Evolutionary conservation across 2,329 filamentous ascomycete genomes (phyloP).

Genomic region (Chalaropsis thielavioides): DNA sequence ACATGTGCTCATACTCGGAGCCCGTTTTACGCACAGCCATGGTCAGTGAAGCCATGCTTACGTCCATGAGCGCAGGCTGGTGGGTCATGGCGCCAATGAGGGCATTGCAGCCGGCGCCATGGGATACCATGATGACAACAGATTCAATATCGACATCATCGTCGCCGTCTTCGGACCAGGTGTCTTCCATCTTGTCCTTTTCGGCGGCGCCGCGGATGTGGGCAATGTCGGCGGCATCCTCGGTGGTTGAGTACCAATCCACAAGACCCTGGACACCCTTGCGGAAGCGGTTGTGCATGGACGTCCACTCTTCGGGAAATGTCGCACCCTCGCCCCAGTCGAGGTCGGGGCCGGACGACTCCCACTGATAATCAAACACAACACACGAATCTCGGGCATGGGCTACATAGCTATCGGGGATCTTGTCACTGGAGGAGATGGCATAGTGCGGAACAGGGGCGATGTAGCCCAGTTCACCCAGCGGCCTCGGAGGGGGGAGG

Average conservation of each 20-base stretch:
- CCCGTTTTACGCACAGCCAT: slow-evolving; percentile 56
- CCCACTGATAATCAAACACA: slow-evolving; percentile 88
- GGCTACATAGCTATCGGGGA: slow-evolving; percentile 75
- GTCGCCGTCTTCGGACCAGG: slow-evolving; percentile 29
- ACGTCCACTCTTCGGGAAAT: slow-evolving; percentile 86
- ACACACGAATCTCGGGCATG: slow-evolving; percentile 81
- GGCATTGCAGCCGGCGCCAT: slow-evolving; percentile 92
- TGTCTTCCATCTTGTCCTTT: slow-evolving; percentile 23
- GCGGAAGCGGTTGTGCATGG: slow-evolving; percentile 85
- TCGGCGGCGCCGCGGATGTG: slow-evolving; percentile 25
- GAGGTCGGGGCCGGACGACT: slow-evolving; percentile 66
- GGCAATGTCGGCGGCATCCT: slow-evolving; percentile 37
- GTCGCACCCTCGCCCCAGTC: slow-evolving; percentile 79
- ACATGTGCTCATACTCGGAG: slow-evolving; percentile 27
- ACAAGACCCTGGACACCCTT: slow-evolving; percentile 64
- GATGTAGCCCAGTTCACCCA: slow-evolving; percentile 37
- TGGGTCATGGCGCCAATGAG: slow-evolving; percentile 83
- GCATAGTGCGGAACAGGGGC: slow-evolving; percentile 72
- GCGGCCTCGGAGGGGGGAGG: slow-evolving; percentile 21
- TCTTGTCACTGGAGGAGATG: slow-evolving; percentile 62
- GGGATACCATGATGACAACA: slow-evolving; percentile 76
- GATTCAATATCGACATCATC: slow-evolving; percentile 56
- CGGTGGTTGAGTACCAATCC: slow-evolving; percentile 59
- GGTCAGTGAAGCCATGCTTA: slow-evolving; percentile 79
- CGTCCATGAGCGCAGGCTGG: slow-evolving; percentile 79